phyloP scores from a whole-genome alignment of 495 filamentous ascomycete genomes.

The Aspergillus conjunctus region DNA sequence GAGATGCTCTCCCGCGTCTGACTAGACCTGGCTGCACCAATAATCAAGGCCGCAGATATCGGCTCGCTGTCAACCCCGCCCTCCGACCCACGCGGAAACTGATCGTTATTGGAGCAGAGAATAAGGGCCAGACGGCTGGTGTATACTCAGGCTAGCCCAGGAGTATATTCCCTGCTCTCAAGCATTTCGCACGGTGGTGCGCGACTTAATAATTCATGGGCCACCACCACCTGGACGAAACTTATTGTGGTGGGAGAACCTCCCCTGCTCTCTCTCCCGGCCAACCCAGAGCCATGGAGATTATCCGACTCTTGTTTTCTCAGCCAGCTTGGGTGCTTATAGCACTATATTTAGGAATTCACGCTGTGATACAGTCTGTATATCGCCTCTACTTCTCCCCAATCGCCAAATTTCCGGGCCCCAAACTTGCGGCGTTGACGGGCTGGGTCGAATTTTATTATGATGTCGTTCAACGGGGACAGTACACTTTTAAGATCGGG shows the following conservation, averaged over 20 bases:
- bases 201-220: not conserved
- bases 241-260: not conserved
- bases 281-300: not conserved
- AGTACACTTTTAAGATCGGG: constrained; percentile 33
- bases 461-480: constrained; percentile 26
- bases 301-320: not conserved
- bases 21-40: not conserved
- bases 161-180: not conserved
- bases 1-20: too few species aligned
- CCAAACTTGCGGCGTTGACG: constrained; percentile 46
- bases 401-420: constrained; percentile 49
- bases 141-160: not conserved
- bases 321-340: not conserved
- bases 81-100: not conserved
- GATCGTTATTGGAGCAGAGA: not conserved
- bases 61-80: not conserved
- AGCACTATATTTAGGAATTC: constrained; percentile 6
- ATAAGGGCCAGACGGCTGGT: not conserved
- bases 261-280: not conserved
- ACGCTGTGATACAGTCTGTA: constrained; percentile 22
- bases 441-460: constrained; percentile 38
- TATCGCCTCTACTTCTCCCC: constrained; percentile 48
- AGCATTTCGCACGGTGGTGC: not conserved
- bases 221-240: not conserved
- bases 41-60: not conserved